Percentiles rank a stretch among this genome's conserved stretches.
Conservation (phyloP, 2,329 filamentous ascomycete species). For the Aspergillus arachidicola region DNA sequence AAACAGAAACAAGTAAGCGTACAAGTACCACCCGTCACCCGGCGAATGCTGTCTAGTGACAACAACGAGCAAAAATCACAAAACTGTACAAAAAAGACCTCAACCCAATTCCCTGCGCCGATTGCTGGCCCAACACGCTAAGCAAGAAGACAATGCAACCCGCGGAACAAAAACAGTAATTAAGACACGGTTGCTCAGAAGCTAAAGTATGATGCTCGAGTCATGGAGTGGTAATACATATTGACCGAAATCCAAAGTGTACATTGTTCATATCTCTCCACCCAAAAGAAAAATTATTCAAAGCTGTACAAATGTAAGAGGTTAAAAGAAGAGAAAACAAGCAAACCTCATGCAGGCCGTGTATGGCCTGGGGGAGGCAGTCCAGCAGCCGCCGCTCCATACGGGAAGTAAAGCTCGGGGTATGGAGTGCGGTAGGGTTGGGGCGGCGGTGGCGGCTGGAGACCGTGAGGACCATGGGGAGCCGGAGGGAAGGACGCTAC, state of each 20-base stretch:
- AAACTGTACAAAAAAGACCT: conserved; percentile 2
- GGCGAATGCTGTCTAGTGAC: not conserved
- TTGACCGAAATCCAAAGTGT: conserved; percentile 9
- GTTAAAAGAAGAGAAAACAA: conserved; percentile 4
- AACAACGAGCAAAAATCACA: not conserved
- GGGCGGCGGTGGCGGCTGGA: conserved; percentile 24
- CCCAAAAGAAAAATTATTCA: conserved; percentile 2
- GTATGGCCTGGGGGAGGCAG: conserved; percentile 23
- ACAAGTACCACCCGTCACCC: not conserved
- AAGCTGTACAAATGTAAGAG: conserved; percentile 6
- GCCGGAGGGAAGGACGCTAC: conserved; percentile 22
- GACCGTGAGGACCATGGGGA: conserved; percentile 17
- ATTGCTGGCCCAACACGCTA: conserved; percentile 18
- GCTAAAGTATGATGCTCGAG: not conserved
- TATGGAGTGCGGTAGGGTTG: conserved; percentile 29
- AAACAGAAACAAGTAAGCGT: not conserved
- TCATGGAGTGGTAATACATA: conserved; percentile 12
- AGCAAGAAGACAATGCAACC: not conserved
- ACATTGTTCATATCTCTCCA: conserved; percentile 1
- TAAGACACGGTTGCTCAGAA: not conserved
- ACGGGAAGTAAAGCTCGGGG: conserved; percentile 26
- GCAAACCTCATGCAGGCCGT: conserved; percentile 18
- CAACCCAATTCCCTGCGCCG: conserved; percentile 14
- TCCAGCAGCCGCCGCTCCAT: conserved; percentile 17
- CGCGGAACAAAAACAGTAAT: conserved; percentile 1